Evolutionary conservation across 805 yeast genomes (phyloP), one percentile per base, ranked within the genome.

Genomic region (fission yeast (Schizosaccharomyces pombe)): DNA sequence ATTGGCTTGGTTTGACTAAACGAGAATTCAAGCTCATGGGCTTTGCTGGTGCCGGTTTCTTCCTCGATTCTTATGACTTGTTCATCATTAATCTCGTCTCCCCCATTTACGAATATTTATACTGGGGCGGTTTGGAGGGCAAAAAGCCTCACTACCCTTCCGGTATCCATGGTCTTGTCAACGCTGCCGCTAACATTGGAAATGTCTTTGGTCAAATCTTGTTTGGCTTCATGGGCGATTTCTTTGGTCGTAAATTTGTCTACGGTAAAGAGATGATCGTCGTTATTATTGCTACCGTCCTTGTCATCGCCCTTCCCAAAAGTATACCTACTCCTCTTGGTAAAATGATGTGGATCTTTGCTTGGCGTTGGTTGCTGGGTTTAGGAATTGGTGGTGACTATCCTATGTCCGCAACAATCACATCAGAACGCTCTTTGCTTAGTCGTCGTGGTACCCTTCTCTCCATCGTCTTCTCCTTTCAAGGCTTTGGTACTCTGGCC

Each of bases 361-460:
- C 47, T 40, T 79, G 81, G 63, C 82, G 95, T 77, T 79, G 86
- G 60, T 64, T 85, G 58, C 81, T 80, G 85, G 95, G 95, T 74
- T 80, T 86, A 62, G 95, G 95, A 78, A 83, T 85, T 62, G 95
- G 95, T 72, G 95, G 95, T 75, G 95, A 85, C 71, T 85, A 85
- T 68, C 95, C 95, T 61, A 74, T 86, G 63, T 84, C 94, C 16
- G 84, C 94, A n/a, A 81, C 85, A 66, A 85, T 85, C 60, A 81
- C 94, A 9, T 80, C 95, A 56, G 95, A 85, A 73, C 54, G 37
- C 33, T 56, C 55, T 22, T 16, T 31, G 47, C 47, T 52, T 22
- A 85, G 82, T 69, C 85, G 94, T 94, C 83, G 95, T 79, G 95
- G 95, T 75, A 94, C 95, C 60, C 85, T 85, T 62, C 85, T 85